These are phyloP conservation scores for Leccinum barrowsii DNA, from an alignment of 768 basidiomycete species.

Conservation along the genomic window DNA sequence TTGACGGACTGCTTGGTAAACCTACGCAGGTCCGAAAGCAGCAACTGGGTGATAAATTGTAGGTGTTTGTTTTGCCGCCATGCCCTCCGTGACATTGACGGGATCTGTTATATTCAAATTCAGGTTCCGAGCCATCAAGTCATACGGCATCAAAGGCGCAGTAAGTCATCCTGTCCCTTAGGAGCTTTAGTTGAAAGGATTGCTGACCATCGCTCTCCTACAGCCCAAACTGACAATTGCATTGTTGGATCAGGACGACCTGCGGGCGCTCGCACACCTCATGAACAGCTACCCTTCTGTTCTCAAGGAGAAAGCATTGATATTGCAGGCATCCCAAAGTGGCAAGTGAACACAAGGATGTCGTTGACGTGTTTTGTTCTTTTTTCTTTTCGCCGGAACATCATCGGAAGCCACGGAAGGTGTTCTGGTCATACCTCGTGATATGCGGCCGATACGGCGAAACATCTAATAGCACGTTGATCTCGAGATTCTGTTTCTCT, in stretches of 20 bases:
- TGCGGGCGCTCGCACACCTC: slow-evolving; percentile 77
- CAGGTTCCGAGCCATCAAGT: slow-evolving; percentile 61
- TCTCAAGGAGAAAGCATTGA: slow-evolving; percentile 71
- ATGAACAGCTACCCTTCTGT: slow-evolving; percentile 84
- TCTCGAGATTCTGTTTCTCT: neutral
- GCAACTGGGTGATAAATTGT: slow-evolving; percentile 75
- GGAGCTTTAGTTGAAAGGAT: neutral
- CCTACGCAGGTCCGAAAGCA: slow-evolving; percentile 68
- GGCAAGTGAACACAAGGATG: slow-evolving; percentile 19
- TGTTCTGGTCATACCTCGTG: neutral
- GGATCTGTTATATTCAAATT: slow-evolving; percentile 6
- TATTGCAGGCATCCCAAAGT: slow-evolving; percentile 25
- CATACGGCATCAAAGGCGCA: slow-evolving; percentile 77
- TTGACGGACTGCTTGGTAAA: slow-evolving; percentile 58
- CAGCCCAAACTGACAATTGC: slow-evolving; percentile 84
- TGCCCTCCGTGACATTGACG: slow-evolving; percentile 17
- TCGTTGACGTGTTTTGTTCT: neutral
- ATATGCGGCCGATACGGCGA: neutral
- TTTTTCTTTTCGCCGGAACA: neutral
- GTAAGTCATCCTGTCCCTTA: slow-evolving; percentile 38
- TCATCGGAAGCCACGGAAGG: neutral
- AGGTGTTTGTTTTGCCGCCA: slow-evolving; percentile 23
- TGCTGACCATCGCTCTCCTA: slow-evolving; percentile 5
- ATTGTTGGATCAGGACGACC: slow-evolving; percentile 81
- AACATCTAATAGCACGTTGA: neutral